Evolutionary conservation across 306 rosid genomes (phyloP), one percentile per base, ranked within the genome.

Genomic region (Vicia villosa): DNA sequence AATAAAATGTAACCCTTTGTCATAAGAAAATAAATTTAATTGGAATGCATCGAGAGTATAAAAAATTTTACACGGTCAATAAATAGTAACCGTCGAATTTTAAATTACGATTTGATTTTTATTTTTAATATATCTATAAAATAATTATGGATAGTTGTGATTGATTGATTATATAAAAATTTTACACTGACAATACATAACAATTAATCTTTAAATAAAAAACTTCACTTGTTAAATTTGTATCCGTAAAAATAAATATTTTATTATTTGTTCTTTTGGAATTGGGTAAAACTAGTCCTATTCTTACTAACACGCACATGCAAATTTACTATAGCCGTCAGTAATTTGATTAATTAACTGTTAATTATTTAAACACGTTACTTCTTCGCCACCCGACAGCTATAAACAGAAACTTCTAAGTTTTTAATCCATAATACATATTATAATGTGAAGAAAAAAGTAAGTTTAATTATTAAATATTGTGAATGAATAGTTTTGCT

Each of bases 341-440:
- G 72, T 32, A 24, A 69, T 30, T 75, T 22, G 16, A 10, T 50
- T 12, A 76, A 61, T 21, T 60, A 55, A 68, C 20, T 42, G 10
- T 79, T 54, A 63, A 68, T 63, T 69, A 38, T 12, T 65, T 63
- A 68, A 50, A 68, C 61, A 30, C 14, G 56, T 68, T 19, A 21
- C 36, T 5, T 13, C 36, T 61, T 16, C 36, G 24, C n/a, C 42
- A 4, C 62, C 54, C 47, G 28, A 55, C 28, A 54, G 54, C 65
- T 40, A 49, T 34, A 74, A 38, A 63, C 56, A 74, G 19, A 64
- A 16, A 62, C 62, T 21, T 63, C 13, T 10, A 21, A 62, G 32
- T 24, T 26, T 24, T 26, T 76, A 58, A 66, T 65, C 17, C 13
- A 41, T 50, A 50, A 15, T 46, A 46, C 38, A 46, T 15, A n/a